Percentiles rank a stretch among this genome's conserved stretches.
Conservation (phyloP, 2,329 filamentous ascomycete genomes). For the Nakataea oryzae region DNA sequence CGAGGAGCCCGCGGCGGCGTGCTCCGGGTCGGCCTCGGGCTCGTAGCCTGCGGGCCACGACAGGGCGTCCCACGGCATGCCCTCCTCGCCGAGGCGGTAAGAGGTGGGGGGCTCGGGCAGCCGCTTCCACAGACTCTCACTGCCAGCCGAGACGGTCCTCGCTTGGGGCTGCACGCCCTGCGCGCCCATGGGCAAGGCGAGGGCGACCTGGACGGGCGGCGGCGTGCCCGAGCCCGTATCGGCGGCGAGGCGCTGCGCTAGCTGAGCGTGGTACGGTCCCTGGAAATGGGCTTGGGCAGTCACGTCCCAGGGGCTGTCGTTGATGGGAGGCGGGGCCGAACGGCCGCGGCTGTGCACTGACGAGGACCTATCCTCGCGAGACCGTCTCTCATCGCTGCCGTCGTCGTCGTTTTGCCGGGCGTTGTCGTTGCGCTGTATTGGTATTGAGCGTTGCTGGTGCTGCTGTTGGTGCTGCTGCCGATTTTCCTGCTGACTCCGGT, state of each 20-base stretch:
- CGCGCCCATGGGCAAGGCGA: neutral
- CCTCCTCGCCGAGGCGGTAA: constrained; percentile 35
- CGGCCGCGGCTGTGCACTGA: constrained; percentile 30
- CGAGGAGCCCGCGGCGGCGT: constrained; percentile 10
- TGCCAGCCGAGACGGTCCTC: neutral
- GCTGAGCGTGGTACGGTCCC: constrained; percentile 6
- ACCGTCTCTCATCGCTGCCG: constrained; percentile 12
- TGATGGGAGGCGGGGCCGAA: constrained; percentile 37
- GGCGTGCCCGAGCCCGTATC: constrained; percentile 14
- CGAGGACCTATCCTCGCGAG: constrained; percentile 15
- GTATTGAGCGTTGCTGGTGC: constrained; percentile 5
- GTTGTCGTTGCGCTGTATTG: constrained; percentile 5
- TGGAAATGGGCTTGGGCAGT: constrained; percentile 14
- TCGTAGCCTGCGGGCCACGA: constrained; percentile 21
- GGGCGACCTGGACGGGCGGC: constrained; percentile 6
- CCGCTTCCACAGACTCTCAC: constrained; percentile 24
- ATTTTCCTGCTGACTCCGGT: neutral
- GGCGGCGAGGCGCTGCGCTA: too few species aligned
- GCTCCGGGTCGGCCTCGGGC: constrained; percentile 16
- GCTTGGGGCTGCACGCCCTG: neutral
- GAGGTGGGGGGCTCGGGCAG: constrained; percentile 26
- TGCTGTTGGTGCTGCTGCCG: constrained; percentile 6
- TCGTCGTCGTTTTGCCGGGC: neutral
- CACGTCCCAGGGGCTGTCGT: constrained; percentile 35
- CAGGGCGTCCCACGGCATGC: constrained; percentile 33